Evolutionary conservation across 2,329 filamentous ascomycete genomes (phyloP), one percentile per base, ranked within the genome.

Genomic region (Fusarium sp.): DNA sequence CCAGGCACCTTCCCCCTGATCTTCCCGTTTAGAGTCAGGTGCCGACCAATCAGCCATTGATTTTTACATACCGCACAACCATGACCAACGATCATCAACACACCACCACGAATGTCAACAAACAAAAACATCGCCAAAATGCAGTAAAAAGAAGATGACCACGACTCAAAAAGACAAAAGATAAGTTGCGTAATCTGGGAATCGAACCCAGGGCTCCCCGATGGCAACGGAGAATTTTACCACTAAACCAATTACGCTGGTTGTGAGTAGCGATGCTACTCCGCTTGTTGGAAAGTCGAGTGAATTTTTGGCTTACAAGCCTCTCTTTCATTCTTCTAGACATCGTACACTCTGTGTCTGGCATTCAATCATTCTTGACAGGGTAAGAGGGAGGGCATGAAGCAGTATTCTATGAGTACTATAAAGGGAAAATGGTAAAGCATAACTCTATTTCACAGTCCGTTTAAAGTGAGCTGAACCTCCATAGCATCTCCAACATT

Each of bases 401-500:
- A 18, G 9, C 11, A 37, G 2, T n/a, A 51, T 40, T 20, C 13
- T n/a, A 27, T 11, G 13, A 25, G 12, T 21, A 20, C 21, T 37
- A 20, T 25, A 7, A 37, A 12, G 27, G 5, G 20, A 32, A 25
- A 7, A n/a, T 25, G 25, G 7, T n/a, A 43, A 6, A 18, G 11
- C 8, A 7, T 13, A 14, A 7, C 2, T 9, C 41, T 21, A 12
- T 7, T 30, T 65, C 46, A 79, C 30, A 82, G 41, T 5, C 76
- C 79, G 40, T 84, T 84, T 9, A 84, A 75, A 20, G 73, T 70
- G 46, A 75, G 73, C 53, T 83, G 81, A 20, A 76, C 80, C 20
- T 74, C 69, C 27, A 82, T 79, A 13, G 78, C 79, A 13, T 84
- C 76, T 16, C 83, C 83, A 32, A 80, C 49, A 42, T 80, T 76